Conservation (phyloP, 805 yeast genomes). For the Brettanomyces custersianus region DNA sequence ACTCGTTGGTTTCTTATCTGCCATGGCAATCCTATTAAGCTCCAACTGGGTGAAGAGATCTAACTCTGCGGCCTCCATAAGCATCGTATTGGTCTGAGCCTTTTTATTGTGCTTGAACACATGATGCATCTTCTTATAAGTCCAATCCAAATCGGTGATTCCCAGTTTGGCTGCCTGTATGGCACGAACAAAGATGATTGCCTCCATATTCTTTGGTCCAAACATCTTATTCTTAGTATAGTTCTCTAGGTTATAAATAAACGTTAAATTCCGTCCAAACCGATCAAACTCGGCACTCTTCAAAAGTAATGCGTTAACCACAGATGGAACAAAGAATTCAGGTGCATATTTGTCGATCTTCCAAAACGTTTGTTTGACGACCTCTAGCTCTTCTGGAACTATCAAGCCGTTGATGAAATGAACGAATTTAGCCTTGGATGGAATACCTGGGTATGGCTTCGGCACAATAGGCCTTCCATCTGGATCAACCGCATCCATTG, state of each 20-base stretch:
- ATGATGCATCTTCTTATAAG: conserved; percentile 8
- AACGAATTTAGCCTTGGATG: conserved; percentile 17
- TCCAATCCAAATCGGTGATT: conserved; percentile 10
- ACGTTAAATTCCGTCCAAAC: conserved; percentile 11
- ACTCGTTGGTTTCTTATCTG: not conserved
- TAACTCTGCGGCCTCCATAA: conserved; percentile 3
- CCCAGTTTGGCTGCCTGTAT: conserved; percentile 10
- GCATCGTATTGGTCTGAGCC: not conserved
- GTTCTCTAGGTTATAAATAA: conserved; percentile 13
- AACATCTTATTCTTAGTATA: conserved; percentile 9
- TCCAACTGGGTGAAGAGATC: not conserved
- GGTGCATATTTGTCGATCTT: conserved; percentile 11
- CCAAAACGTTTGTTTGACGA: conserved; percentile 9
- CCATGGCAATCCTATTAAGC: not conserved
- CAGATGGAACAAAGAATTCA: conserved; percentile 14
- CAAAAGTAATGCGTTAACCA: conserved; percentile 18
- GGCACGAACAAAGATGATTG: conserved; percentile 17
- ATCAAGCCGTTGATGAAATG: conserved; percentile 18
- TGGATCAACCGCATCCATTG: conserved; percentile 16
- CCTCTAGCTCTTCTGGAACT: conserved; percentile 16
- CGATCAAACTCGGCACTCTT: conserved; percentile 18
- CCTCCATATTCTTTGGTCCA: conserved; percentile 16
- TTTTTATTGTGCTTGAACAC: conserved; percentile 9
- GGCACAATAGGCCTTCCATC: conserved; percentile 22
- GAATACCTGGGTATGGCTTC: conserved; percentile 15